A percentile compares a stretch with the other conserved stretches of the same genome.
Evolutionary conservation across 1,284 basidiomycete genomes (phyloP).

Genomic region (Leccinum proliferum): DNA sequence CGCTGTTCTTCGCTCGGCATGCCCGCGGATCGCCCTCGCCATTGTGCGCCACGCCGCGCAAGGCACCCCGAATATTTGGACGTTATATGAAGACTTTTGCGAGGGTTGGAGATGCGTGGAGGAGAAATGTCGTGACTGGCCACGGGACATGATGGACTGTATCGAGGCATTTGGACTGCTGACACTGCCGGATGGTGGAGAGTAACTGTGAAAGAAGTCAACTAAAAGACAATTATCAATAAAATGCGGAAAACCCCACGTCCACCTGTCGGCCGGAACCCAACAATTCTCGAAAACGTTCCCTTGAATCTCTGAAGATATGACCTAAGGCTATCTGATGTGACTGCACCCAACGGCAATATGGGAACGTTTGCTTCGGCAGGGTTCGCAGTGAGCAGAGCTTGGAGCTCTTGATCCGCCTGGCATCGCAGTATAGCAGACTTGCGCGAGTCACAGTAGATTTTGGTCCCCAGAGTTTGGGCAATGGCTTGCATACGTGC

Average conservation of each 20-base stretch:
- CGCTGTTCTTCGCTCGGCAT: too few species aligned
- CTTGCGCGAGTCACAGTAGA: conserved; percentile 89
- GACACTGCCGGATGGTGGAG: conserved; percentile 67
- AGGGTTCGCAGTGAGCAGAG: conserved; percentile 76
- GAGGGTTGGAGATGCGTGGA: conserved; percentile 64
- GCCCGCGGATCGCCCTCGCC: too few species aligned
- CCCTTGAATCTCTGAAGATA: conserved; percentile 78
- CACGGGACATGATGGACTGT: conserved; percentile 57
- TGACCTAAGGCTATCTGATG: conserved; percentile 70
- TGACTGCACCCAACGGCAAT: conserved; percentile 75
- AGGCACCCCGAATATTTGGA: conserved; percentile 85
- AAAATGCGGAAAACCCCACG: conserved; percentile 42
- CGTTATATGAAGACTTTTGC: conserved; percentile 61
- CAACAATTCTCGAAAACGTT: conserved; percentile 71
- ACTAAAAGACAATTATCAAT: neutral
- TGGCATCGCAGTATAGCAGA: conserved; percentile 76
- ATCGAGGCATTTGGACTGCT: conserved; percentile 59
- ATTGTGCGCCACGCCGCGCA: conserved; percentile 27
- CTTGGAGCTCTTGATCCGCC: conserved; percentile 76
- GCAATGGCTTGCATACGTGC: conserved; percentile 63
- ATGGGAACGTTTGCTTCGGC: conserved; percentile 80
- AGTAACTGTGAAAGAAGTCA: conserved; percentile 45
- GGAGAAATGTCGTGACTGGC: conserved; percentile 64
- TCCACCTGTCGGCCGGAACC: conserved; percentile 96
- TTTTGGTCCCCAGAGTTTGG: conserved; percentile 72